Percentiles rank a stretch among this genome's conserved stretches.
Conservation (phyloP, 2,329 filamentous ascomycete genomes). For the Tympanopsis confertula region DNA sequence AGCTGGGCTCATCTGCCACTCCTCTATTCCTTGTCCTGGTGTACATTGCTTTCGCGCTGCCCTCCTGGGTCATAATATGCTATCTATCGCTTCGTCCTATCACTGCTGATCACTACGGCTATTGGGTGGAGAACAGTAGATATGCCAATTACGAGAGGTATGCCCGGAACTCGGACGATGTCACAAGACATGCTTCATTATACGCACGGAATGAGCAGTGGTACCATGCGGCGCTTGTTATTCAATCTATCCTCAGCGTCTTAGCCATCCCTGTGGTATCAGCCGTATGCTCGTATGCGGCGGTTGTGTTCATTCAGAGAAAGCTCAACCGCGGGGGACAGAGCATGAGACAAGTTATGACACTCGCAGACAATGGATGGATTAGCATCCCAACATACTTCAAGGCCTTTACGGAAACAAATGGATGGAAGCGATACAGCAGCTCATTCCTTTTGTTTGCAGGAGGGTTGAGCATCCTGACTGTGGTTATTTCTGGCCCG, state of each 20-base stretch:
- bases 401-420: background rate
- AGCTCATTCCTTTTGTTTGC: constrained; percentile 10
- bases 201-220: constrained; percentile 4
- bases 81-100: background rate
- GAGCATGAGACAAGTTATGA: constrained; percentile 9
- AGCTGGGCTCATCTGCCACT: too few relatives aligned
- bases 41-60: too few relatives aligned
- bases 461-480: constrained; percentile 9
- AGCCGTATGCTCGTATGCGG: constrained; percentile 11
- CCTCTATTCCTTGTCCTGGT: too few relatives aligned
- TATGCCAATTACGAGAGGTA: too few relatives aligned
- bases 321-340: constrained; percentile 4
- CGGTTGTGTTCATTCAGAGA: constrained; percentile 11
- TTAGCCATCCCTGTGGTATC: constrained; percentile 11
- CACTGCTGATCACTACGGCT: background rate
- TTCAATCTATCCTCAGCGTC: constrained; percentile 9
- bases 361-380: constrained; percentile 11
- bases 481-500: constrained; percentile 9
- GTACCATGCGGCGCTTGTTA: constrained; percentile 7
- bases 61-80: background rate
- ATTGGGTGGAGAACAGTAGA: too few relatives aligned
- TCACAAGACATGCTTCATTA: background rate
- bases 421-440: constrained; percentile 8
- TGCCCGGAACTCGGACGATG: too few relatives aligned
- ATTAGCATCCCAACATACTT: constrained; percentile 4